Evolutionary conservation across 805 yeast genomes (phyloP), one percentile per base, ranked within the genome.

Genomic region (Wickerhamomyces sydowiorum): DNA sequence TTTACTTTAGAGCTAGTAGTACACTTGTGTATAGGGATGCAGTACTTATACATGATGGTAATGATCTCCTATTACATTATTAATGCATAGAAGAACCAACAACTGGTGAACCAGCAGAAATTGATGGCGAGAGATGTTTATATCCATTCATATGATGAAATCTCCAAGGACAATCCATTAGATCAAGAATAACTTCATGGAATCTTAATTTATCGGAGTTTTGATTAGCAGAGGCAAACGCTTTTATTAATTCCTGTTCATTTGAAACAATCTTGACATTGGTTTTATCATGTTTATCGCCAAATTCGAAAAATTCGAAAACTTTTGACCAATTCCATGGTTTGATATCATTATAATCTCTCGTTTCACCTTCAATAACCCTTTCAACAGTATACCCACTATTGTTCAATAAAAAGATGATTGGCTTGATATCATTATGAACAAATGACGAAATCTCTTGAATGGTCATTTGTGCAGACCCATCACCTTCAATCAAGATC

Each of bases 381-480:
- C 96, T 76, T 67, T 90, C 97, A 38, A 90, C 88, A 0, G 96
- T 83, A 66, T 90, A 90, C 1, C 97, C 97, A 43, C 75, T 74
- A 63, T 90, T 90, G 65, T 90, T 90, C 64, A 88, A 67, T 40
- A 90, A 62, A 51, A 89, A 75, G 22, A 90, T 72, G 33, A 82
- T 76, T 19, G 95, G 87, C 29, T 75, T 75, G 33, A 83, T 69
- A 17, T 70, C 67, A 47, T 74, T 67, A 47, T 86, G 74, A 31
- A 84, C 60, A 55, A 75, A 77, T 2, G 86, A 72, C 1, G 87
- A 76, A 38, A 82, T 62, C 57, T 90, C 97, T 69, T 90, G 96
- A 42, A 84, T 70, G 5, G 96, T 88, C 96, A 90, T 86, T 67
- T 87, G 96, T 2, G 96, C 91, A 3, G 96, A 82, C 1, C 97